Evolutionary conservation across 768 basidiomycete genomes (phyloP).

Genomic region (Suillus occidentalis): DNA sequence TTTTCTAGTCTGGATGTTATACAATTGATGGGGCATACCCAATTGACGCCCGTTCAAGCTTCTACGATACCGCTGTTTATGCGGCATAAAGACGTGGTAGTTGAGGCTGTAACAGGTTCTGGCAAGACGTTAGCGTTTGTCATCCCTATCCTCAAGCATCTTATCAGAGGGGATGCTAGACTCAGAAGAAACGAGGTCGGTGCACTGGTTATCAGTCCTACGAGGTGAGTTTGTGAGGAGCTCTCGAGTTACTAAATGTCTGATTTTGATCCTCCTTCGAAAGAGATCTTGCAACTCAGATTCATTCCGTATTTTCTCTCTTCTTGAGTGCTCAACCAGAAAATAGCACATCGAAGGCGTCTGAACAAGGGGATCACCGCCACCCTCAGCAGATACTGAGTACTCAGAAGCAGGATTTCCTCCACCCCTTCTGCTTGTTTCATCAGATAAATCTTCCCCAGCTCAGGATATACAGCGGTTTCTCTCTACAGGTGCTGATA

Average conservation of each 20-base stretch:
- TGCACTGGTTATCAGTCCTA: conserved; percentile 92
- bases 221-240: conserved; percentile 55
- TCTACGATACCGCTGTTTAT: conserved; percentile 95
- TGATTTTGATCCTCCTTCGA: conserved; percentile 7
- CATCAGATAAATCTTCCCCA: conserved; percentile 75
- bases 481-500: conserved; percentile 72
- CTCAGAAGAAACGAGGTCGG: conserved; percentile 83
- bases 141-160: conserved; percentile 84
- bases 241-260: background rate
- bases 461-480: conserved; percentile 83
- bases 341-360: conserved; percentile 10
- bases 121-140: conserved; percentile 98
- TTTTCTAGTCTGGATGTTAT: conserved; percentile 69
- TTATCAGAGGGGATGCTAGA: conserved; percentile 67
- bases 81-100: conserved; percentile 97
- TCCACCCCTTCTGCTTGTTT: conserved; percentile 80
- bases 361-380: conserved; percentile 21
- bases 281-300: conserved; percentile 91
- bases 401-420: conserved; percentile 44
- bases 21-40: conserved; percentile 75
- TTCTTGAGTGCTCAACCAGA: conserved; percentile 76
- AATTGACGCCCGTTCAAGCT: conserved; percentile 98
- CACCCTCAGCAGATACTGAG: conserved; percentile 11
- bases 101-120: conserved; percentile 97
- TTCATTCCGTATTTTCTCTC: conserved; percentile 81